phyloP scores from a whole-genome alignment of 202 grass and related monocot species.

The Setaria viridis region DNA sequence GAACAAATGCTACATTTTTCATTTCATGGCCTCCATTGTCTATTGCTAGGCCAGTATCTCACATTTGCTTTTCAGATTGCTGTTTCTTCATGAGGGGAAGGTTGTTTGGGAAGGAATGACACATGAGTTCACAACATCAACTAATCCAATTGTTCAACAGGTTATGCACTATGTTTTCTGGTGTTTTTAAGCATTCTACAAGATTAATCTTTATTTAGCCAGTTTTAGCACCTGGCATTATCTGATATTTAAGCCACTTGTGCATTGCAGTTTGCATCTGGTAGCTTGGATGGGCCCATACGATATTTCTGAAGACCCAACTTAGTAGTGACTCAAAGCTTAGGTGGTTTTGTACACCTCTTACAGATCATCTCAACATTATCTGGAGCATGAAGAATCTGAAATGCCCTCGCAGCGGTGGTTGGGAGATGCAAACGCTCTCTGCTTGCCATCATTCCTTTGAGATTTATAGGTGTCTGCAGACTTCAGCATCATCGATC shows the following conservation, averaged over 20 bases:
- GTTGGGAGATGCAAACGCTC: not conserved
- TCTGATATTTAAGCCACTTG: conserved; percentile 27
- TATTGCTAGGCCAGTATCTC: conserved; percentile 15
- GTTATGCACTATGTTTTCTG: conserved; percentile 38
- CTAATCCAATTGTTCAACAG: conserved; percentile 91
- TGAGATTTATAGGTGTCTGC: not conserved
- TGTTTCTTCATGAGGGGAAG: conserved; percentile 91
- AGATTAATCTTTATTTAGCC: not conserved
- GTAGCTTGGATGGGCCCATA: conserved; percentile 94
- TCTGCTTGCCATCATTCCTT: not conserved
- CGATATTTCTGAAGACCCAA: conserved; percentile 53
- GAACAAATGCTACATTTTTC: conserved; percentile 1
- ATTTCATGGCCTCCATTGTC: not conserved
- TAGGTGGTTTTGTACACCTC: not conserved
- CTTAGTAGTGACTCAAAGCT: not conserved
- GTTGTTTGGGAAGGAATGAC: conserved; percentile 99
- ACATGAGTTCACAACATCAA: conserved; percentile 73
- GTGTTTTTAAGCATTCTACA: not conserved
- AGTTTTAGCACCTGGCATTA: not conserved
- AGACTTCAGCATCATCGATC: not conserved
- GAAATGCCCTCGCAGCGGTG: not conserved
- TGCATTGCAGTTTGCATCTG: conserved; percentile 89
- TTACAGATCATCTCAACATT: conserved; percentile 4
- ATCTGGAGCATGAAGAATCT: not conserved
- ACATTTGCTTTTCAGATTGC: conserved; percentile 61